These are phyloP conservation scores for Dothistroma septosporum DNA, from an alignment of 2,329 filamentous ascomycete genomes.

Conservation along the genomic window DNA sequence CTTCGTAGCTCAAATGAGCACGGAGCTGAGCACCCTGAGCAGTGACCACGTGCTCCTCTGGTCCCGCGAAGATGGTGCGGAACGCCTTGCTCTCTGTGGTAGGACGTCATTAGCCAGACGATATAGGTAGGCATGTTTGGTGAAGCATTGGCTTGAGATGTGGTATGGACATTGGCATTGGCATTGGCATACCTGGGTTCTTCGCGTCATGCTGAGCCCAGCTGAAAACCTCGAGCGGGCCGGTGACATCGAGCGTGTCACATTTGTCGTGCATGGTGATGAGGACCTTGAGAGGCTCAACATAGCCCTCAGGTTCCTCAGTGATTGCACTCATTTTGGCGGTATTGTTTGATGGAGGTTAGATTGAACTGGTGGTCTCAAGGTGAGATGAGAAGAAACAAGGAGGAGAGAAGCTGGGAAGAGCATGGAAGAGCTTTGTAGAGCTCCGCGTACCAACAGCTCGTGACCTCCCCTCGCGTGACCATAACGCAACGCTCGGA, in stretches of 20 bases:
- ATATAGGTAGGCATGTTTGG: background rate
- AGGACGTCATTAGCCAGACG: slow-evolving; percentile 3
- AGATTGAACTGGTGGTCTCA: background rate
- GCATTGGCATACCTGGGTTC: slow-evolving; percentile 45
- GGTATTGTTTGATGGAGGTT: slow-evolving; percentile 20
- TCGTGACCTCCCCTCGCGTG: background rate
- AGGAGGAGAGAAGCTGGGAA: background rate
- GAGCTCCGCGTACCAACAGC: background rate
- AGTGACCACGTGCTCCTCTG: slow-evolving; percentile 46
- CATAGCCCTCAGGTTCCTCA: slow-evolving; percentile 38
- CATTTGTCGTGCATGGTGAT: slow-evolving; percentile 39
- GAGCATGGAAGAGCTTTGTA: background rate
- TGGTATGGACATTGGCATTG: too few species aligned
- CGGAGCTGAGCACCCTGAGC: slow-evolving; percentile 65
- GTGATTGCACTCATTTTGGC: slow-evolving; percentile 48
- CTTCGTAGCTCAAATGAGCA: slow-evolving; percentile 72
- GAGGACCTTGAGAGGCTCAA: slow-evolving; percentile 55
- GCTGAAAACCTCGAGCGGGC: slow-evolving; percentile 56
- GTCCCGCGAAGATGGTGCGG: slow-evolving; percentile 50
- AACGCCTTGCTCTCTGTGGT: slow-evolving; percentile 50
- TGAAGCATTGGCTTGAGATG: background rate
- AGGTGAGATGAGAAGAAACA: slow-evolving; percentile 5
- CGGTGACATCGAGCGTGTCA: slow-evolving; percentile 44
- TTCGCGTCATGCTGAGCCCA: slow-evolving; percentile 52
- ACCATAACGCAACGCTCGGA: background rate